A percentile compares a stretch with the other conserved stretches of the same genome.
phyloP scores from a whole-genome alignment of 176 grass and related monocot species.

The Triticum monococcum region DNA sequence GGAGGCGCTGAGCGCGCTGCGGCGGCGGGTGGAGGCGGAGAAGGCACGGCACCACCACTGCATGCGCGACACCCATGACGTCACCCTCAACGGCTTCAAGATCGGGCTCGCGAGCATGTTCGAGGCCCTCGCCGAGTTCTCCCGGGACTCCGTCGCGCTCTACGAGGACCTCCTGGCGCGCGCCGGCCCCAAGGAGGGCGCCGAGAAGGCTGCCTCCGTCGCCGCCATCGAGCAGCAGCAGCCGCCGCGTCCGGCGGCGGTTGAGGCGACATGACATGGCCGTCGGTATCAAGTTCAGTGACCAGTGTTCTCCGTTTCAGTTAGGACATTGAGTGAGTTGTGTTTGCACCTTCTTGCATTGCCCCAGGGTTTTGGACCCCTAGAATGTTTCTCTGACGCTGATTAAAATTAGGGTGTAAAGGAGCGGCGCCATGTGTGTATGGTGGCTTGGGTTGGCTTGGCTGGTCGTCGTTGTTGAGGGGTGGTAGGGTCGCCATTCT shows the following conservation, averaged over 20 bases:
- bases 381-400: constrained; percentile 19
- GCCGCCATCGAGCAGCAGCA: constrained; percentile 27
- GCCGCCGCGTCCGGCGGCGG: constrained; percentile 13
- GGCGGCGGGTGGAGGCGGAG: constrained; percentile 67
- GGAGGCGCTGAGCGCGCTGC: constrained; percentile 56
- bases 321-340: constrained; percentile 33
- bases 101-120: constrained; percentile 82
- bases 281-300: neutral
- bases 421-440: constrained; percentile 4
- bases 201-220: constrained; percentile 4
- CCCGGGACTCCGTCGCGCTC: constrained; percentile 57
- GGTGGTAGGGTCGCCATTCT: constrained; percentile 41
- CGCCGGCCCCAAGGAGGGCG: constrained; percentile 12
- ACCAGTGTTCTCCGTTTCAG: neutral
- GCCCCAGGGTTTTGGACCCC: constrained; percentile 69
- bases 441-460: neutral
- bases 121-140: constrained; percentile 77
- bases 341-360: neutral
- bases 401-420: constrained; percentile 33
- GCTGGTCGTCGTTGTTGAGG: neutral
- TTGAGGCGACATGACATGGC: constrained; percentile 22
- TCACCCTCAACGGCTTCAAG: constrained; percentile 93
- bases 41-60: constrained; percentile 70
- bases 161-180: constrained; percentile 57
- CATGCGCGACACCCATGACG: constrained; percentile 75